Evolutionary conservation across 108 stramenopile species (phyloP).

Genomic region (Cyclotella distinguenda): DNA sequence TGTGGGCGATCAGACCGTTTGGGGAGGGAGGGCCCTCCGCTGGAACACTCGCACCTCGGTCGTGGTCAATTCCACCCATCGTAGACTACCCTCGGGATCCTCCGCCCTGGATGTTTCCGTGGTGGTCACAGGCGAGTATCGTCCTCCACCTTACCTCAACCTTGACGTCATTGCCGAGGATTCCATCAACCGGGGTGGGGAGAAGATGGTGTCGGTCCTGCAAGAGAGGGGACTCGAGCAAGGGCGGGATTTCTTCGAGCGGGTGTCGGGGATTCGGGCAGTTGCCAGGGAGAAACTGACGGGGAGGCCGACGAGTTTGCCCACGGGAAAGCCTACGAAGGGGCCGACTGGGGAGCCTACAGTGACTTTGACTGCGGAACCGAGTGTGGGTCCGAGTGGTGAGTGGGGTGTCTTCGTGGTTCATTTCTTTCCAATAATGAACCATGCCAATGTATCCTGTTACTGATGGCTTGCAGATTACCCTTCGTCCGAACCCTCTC

Average conservation of each 20-base stretch:
- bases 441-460: neutral
- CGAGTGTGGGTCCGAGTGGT: constrained; percentile 10
- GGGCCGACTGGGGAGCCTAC: constrained; percentile 20
- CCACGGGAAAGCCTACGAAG: constrained; percentile 18
- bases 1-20: constrained; percentile 1
- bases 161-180: constrained; percentile 31
- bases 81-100: constrained; percentile 18
- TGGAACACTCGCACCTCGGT: too few relatives aligned
- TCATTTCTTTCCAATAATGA: neutral
- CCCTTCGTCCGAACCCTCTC: constrained; percentile 17
- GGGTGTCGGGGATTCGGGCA: constrained; percentile 24
- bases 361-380: constrained; percentile 7
- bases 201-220: constrained; percentile 10
- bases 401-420: neutral
- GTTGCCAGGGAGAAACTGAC: constrained; percentile 1
- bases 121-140: constrained; percentile 33
- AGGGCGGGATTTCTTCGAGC: constrained; percentile 10
- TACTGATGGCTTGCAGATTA: neutral
- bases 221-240: constrained; percentile 13
- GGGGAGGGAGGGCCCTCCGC: neutral
- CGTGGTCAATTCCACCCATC: constrained; percentile 2
- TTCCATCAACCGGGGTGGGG: constrained; percentile 21
- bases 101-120: constrained; percentile 28
- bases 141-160: constrained; percentile 25
- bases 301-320: constrained; percentile 21